Base-by-base conservation (phyloP, 148 eudicot genomes). In the Agrostemma githago region DNA sequence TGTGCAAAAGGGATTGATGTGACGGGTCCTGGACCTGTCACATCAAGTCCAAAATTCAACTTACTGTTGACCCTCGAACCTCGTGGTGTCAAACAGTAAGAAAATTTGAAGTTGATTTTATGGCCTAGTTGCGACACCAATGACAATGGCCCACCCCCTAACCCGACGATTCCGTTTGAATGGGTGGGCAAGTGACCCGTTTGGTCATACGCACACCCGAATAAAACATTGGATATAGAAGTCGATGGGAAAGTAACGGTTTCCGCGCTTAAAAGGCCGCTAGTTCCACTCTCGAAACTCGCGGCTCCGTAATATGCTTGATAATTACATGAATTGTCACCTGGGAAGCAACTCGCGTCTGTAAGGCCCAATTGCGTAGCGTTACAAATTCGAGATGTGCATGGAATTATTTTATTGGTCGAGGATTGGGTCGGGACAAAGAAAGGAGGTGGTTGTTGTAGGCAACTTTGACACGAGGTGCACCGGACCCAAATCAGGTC, bases 401-500 rank as follows among this genome's bases (percentile, higher is more conserved):
- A 82, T 5, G 74, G 34, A 3, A 79, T 60, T 6, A 16, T 14
- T 16, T 60, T 62, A 60, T 70, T 70, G 12, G 84, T 79, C 2
- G 83, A 73, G 8, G 84, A 84, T 21, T 42, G 34, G 6, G 40
- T 62, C 2, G 87, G 84, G 39, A 41, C 48, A 20, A 79, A 84
- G 0, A 62, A 42, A 6, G 82, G 79, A 4, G 63, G 20, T 19
- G 3, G 48, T 79, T 79, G 74, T 0, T 44, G 26, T 43, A 66
- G 64, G 74, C 87, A 84, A 8, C 38, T 0, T 0, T 20, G 7
- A 68, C 84, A 84, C 3, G 84, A 79, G 5, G 70, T 48, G 59
- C 87, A 84, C 62, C 82, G 84, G 26, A 72, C 17, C 87, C 84
- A 84, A 17, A 68, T 79, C 6, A 79, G 62, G 60, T 82, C 84